Conservation (phyloP, 345 rosid genomes). For the rapeseed (Brassica napus) region DNA sequence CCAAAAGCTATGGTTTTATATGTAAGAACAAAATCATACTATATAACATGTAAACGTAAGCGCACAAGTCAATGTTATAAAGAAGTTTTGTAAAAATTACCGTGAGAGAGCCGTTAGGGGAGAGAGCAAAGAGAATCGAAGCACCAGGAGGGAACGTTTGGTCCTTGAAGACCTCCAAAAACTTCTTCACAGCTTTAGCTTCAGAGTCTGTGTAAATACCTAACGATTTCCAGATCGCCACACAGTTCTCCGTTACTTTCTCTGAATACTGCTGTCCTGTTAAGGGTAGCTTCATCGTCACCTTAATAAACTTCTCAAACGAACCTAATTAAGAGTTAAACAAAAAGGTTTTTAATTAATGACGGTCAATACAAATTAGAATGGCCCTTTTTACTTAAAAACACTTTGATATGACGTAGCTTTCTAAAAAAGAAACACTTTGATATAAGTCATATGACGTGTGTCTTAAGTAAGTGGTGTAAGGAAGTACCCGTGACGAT, state of each 20-base stretch:
- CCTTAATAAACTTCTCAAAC: conserved; percentile 62
- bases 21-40: not conserved
- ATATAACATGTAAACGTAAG: not conserved
- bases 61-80: not conserved
- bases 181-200: conserved; percentile 67
- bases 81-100: conserved; percentile 14
- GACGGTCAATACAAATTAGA: not conserved
- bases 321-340: conserved; percentile 40
- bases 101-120: conserved; percentile 54
- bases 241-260: conserved; percentile 80
- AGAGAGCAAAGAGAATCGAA: conserved; percentile 71
- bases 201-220: conserved; percentile 73
- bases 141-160: conserved; percentile 67
- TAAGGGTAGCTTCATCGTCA: conserved; percentile 68
- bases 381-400: not conserved
- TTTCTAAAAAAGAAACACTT: not conserved
- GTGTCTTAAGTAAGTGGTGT: not conserved
- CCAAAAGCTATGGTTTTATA: not conserved
- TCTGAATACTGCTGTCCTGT: conserved; percentile 70
- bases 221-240: conserved; percentile 66
- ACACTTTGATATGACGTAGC: not conserved
- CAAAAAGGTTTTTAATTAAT: not conserved
- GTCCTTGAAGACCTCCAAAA: conserved; percentile 58
- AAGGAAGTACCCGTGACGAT: conserved; percentile 65
- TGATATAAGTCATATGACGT: not conserved